These are phyloP conservation scores for Medicago truncatula DNA, from an alignment of 306 rosid genomes.

Conservation along the genomic window DNA sequence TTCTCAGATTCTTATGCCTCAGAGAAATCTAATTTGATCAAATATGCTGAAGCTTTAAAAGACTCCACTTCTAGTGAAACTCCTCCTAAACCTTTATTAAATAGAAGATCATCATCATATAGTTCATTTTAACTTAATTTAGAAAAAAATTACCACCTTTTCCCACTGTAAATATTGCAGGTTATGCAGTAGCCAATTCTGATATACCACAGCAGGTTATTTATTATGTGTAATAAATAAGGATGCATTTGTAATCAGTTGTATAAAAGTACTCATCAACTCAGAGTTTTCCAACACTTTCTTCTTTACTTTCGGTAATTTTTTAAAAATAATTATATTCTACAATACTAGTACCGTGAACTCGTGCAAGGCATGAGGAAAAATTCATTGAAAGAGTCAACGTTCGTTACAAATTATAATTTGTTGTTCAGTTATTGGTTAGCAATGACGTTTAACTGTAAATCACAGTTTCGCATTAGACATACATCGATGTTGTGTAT, in stretches of 20 bases:
- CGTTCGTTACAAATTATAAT: neutral
- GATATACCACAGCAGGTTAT: conserved; percentile 18
- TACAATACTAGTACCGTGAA: neutral
- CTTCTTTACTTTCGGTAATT: conserved; percentile 6
- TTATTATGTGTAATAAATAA: conserved; percentile 9
- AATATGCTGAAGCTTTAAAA: conserved; percentile 80
- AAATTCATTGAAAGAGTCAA: neutral
- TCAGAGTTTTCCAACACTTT: neutral
- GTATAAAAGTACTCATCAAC: neutral
- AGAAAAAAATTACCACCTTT: conserved; percentile 6
- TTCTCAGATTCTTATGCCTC: conserved; percentile 45
- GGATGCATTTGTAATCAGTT: conserved; percentile 22
- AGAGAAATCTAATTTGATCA: conserved; percentile 60
- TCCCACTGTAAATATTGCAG: conserved; percentile 34
- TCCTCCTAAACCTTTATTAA: conserved; percentile 12
- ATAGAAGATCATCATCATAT: conserved; percentile 56
- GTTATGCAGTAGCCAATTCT: conserved; percentile 27
- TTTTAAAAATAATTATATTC: neutral
- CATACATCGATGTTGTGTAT: neutral
- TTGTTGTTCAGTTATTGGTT: neutral
- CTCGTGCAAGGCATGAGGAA: neutral
- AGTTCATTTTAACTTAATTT: conserved; percentile 50
- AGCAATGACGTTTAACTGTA: neutral
- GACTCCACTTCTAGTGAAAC: conserved; percentile 54
- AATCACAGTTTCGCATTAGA: neutral